Evolutionary conservation across 2,329 filamentous ascomycete species (phyloP).

Genomic region (Aspergillus terreus): DNA sequence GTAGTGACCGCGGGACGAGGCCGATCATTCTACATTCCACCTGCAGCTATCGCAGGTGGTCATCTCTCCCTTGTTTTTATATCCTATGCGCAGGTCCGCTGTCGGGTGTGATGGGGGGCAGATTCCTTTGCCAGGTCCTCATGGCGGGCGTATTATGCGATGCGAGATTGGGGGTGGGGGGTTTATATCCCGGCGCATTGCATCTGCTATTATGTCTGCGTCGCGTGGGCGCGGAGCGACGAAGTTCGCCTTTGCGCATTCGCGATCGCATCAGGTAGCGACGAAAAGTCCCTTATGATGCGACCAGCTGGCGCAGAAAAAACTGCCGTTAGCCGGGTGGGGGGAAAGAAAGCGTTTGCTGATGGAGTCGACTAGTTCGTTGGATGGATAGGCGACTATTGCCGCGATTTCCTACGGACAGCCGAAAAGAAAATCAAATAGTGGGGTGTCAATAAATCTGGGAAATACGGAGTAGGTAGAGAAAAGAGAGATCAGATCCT

Average conservation of each 20-base stretch:
- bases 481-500: background rate
- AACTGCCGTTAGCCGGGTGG: slow-evolving; percentile 14
- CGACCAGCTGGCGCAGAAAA: slow-evolving; percentile 13
- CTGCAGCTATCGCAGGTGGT: slow-evolving; percentile 7
- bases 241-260: background rate
- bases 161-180: background rate
- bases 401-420: background rate
- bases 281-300: background rate
- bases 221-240: background rate
- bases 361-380: background rate
- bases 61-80: background rate
- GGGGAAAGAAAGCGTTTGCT: background rate
- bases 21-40: background rate
- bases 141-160: background rate
- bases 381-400: background rate
- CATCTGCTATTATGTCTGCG: background rate
- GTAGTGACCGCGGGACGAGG: background rate
- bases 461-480: too few relatives aligned
- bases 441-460: too few relatives aligned
- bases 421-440: background rate
- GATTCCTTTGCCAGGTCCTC: background rate
- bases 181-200: background rate
- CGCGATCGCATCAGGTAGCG: background rate
- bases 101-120: background rate
- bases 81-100: background rate